These are phyloP conservation scores for Sistotremastrum niveocremeum DNA, from an alignment of 768 basidiomycete genomes.

Conservation along the genomic window DNA sequence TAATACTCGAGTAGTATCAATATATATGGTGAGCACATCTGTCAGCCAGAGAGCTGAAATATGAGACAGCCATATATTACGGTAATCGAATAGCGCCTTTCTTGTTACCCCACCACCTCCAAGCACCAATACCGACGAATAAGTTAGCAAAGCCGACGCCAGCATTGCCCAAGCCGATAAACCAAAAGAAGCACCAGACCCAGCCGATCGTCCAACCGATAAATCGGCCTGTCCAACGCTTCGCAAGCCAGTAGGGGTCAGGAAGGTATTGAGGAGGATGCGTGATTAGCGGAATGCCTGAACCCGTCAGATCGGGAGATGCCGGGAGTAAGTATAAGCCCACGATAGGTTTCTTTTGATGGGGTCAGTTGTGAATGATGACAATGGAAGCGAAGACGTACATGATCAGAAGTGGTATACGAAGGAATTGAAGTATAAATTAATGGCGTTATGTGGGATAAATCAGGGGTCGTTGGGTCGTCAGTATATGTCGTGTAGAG, in stretches of 20 bases:
- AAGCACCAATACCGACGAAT: conserved; percentile 49
- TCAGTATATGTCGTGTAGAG: conserved; percentile 71
- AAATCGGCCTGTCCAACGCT: conserved; percentile 48
- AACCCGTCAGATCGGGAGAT: conserved; percentile 16
- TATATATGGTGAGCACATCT: no score
- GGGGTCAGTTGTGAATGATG: not conserved
- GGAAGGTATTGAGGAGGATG: conserved; percentile 30
- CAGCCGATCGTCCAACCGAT: conserved; percentile 69
- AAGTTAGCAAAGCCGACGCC: conserved; percentile 62
- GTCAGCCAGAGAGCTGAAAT: no score
- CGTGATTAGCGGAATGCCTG: conserved; percentile 15
- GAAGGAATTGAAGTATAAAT: conserved; percentile 72
- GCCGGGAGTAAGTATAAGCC: conserved; percentile 50
- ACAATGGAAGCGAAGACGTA: conserved; percentile 14
- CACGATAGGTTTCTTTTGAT: conserved; percentile 71
- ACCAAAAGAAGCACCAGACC: conserved; percentile 61
- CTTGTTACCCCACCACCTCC: conserved; percentile 18
- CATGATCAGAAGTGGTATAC: conserved; percentile 86
- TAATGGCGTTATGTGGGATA: conserved; percentile 46
- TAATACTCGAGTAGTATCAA: no score
- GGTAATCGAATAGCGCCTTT: no score
- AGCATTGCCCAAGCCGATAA: conserved; percentile 67
- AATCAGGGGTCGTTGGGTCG: conserved; percentile 33
- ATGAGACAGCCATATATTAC: no score
- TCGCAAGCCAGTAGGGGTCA: conserved; percentile 38